phyloP scores from a whole-genome alignment of 768 basidiomycete species.

The Rhodotorula sphaerocarpa region DNA sequence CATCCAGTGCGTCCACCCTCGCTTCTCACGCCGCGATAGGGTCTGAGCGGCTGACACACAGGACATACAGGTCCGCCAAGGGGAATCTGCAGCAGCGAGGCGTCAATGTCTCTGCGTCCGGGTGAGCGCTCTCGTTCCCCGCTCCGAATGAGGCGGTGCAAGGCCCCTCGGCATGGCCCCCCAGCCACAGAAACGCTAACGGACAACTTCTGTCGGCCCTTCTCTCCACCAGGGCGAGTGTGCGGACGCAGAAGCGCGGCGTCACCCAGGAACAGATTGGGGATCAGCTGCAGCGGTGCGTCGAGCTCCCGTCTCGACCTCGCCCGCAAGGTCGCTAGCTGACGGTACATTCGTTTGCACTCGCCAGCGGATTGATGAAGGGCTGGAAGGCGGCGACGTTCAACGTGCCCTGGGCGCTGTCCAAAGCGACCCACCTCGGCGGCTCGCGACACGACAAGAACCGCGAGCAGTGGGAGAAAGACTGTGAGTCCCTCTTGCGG shows the following conservation, averaged over 20 bases:
- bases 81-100: slow-evolving; percentile 7
- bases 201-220: background rate
- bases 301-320: too few relatives aligned
- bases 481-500: background rate
- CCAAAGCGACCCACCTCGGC: slow-evolving; percentile 25
- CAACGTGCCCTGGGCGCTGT: slow-evolving; percentile 24
- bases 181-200: background rate
- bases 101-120: slow-evolving; percentile 5
- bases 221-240: slow-evolving; percentile 7
- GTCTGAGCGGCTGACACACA: background rate
- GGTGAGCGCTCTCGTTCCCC: background rate
- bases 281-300: slow-evolving; percentile 25
- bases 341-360: too few relatives aligned
- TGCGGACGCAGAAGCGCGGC: slow-evolving; percentile 18
- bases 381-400: slow-evolving; percentile 29
- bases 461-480: slow-evolving; percentile 25
- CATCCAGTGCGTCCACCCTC: background rate
- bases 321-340: background rate
- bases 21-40: background rate
- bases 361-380: slow-evolving; percentile 20
- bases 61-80: slow-evolving; percentile 1
- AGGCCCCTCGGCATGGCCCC: background rate
- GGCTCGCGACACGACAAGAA: slow-evolving; percentile 29
- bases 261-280: slow-evolving; percentile 29
- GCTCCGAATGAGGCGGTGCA: background rate